Evolutionary conservation across 139 green algal species (phyloP).

Genomic region (Protoeuglena noctilucae): DNA sequence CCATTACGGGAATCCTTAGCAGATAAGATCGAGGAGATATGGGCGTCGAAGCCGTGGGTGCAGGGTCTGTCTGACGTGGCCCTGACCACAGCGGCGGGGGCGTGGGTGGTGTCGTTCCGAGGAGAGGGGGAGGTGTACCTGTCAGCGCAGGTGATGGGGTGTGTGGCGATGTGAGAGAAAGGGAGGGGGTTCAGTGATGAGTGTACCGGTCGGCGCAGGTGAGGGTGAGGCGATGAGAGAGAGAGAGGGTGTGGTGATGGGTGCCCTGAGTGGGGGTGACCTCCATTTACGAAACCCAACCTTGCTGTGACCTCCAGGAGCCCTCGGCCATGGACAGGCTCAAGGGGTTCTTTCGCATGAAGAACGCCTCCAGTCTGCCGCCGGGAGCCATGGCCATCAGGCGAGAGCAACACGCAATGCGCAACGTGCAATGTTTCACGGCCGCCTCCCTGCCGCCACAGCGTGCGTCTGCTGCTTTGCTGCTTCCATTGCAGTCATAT

Average conservation of each 20-base stretch:
- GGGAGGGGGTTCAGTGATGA: background rate
- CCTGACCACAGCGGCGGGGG: constrained; percentile 12
- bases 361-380: too few relatives aligned
- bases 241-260: background rate
- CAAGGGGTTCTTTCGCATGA: too few relatives aligned
- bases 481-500: too few relatives aligned
- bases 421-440: too few relatives aligned
- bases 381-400: too few relatives aligned
- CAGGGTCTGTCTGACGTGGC: constrained; percentile 17
- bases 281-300: constrained; percentile 5
- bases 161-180: background rate
- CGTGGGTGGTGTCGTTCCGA: background rate
- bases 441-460: too few relatives aligned
- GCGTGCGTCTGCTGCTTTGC: too few relatives aligned
- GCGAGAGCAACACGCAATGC: too few relatives aligned
- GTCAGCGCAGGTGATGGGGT: constrained; percentile 17
- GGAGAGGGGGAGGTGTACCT: constrained; percentile 20
- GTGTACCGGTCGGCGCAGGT: constrained; percentile 22
- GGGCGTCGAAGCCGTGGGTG: constrained; percentile 9
- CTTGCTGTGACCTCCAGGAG: too few relatives aligned
- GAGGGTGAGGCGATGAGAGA: background rate
- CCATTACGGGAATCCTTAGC: constrained; percentile 22
- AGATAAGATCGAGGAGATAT: constrained; percentile 30
- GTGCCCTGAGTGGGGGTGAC: background rate
- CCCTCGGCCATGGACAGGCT: too few relatives aligned